A percentile compares a stretch with the other conserved stretches of the same genome.
phyloP scores from a whole-genome alignment of 768 basidiomycete species.

The Trametes punicea region DNA sequence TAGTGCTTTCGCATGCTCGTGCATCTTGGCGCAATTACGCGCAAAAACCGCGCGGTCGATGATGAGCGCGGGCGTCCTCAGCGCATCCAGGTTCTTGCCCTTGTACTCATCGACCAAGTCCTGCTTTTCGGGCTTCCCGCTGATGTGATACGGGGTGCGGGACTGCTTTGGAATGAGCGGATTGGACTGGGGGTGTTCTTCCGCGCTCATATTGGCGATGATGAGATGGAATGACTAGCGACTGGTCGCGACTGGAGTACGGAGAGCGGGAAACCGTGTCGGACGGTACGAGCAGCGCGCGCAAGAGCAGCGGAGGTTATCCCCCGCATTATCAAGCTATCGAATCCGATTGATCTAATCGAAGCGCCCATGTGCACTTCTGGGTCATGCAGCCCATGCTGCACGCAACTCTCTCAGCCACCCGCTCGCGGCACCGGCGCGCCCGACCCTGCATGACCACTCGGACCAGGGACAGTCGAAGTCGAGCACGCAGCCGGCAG shows the following conservation, averaged over 20 bases:
- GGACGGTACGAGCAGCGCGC: no score
- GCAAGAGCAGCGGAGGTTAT: not conserved
- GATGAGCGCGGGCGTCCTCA: constrained; percentile 76
- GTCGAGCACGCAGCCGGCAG: not conserved
- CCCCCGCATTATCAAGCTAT: constrained; percentile 4
- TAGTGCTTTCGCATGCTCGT: constrained; percentile 59
- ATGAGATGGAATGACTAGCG: not conserved
- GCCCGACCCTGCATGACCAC: not conserved
- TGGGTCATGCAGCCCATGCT: not conserved
- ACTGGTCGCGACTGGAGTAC: not conserved
- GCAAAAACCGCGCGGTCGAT: constrained; percentile 73
- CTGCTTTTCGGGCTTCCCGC: constrained; percentile 43
- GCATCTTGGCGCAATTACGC: constrained; percentile 73
- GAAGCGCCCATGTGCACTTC: constrained; percentile 1
- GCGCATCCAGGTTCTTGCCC: constrained; percentile 49
- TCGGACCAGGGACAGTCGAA: not conserved
- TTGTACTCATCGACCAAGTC: constrained; percentile 52
- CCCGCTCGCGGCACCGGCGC: not conserved
- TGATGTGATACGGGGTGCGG: constrained; percentile 41
- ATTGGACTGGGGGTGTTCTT: constrained; percentile 19
- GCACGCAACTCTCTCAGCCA: not conserved
- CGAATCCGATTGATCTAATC: constrained; percentile 20
- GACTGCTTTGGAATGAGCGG: constrained; percentile 39
- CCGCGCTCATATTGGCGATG: constrained; percentile 12
- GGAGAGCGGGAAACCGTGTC: not conserved